Evolutionary conservation across 176 grass and related monocot genomes (phyloP).

Genomic region (Chloris gayana): DNA sequence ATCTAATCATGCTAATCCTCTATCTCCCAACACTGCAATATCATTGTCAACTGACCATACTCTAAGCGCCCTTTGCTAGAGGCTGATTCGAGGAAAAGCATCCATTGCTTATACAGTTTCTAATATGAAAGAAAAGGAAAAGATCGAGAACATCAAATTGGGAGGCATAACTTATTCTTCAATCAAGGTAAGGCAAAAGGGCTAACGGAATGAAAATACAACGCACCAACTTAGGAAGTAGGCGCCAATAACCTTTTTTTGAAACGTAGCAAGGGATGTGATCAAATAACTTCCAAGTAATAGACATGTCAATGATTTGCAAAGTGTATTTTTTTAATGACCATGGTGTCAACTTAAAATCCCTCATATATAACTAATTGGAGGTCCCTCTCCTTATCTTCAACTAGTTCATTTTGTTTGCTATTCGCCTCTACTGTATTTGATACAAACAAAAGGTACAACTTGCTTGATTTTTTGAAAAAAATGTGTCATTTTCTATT

Average conservation of each 20-base stretch:
- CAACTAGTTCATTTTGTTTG: background rate
- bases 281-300: constrained; percentile 27
- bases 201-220: constrained; percentile 8
- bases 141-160: constrained; percentile 13
- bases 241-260: background rate
- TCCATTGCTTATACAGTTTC: constrained; percentile 1
- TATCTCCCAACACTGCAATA: constrained; percentile 28
- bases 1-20: constrained; percentile 34
- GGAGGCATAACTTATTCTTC: constrained; percentile 16
- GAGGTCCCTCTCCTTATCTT: background rate
- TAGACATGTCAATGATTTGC: background rate
- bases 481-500: constrained; percentile 4
- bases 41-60: constrained; percentile 23
- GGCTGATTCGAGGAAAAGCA: background rate
- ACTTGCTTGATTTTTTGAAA: background rate
- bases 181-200: constrained; percentile 23
- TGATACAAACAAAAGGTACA: background rate
- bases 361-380: background rate
- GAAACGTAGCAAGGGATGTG: background rate
- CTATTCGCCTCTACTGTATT: background rate
- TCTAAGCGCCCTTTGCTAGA: constrained; percentile 25
- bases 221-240: background rate
- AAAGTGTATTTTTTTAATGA: constrained; percentile 2
- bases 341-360: constrained; percentile 9
- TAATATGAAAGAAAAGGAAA: constrained; percentile 27